A percentile compares a stretch with the other conserved stretches of the same genome.
phyloP scores from a whole-genome alignment of 2,329 filamentous ascomycete species.

The Xylaria sp. region DNA sequence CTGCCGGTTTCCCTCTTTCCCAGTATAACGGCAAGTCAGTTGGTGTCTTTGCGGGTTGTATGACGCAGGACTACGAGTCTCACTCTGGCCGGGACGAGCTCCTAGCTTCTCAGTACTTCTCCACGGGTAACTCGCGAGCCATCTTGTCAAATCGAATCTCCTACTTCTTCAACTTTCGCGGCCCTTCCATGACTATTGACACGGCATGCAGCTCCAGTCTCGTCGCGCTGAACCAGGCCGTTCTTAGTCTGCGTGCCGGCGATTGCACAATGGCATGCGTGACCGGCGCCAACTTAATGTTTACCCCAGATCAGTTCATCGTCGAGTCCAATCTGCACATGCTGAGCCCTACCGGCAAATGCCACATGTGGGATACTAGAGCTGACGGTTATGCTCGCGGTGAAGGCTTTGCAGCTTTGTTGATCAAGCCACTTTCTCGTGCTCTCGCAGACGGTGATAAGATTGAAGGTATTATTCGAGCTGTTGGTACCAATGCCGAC shows the following conservation, averaged over 20 bases:
- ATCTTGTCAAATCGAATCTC: conserved; percentile 55
- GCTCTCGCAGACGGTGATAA: conserved; percentile 62
- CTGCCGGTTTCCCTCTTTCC: conserved; percentile 46
- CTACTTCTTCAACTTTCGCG: conserved; percentile 55
- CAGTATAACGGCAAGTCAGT: conserved; percentile 46
- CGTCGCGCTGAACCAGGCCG: conserved; percentile 53
- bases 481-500: conserved; percentile 61
- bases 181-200: conserved; percentile 55
- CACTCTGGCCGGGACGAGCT: conserved; percentile 49
- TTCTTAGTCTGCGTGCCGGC: conserved; percentile 54
- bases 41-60: conserved; percentile 50
- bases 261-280: conserved; percentile 57
- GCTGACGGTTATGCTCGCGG: conserved; percentile 69
- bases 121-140: conserved; percentile 50
- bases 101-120: conserved; percentile 47
- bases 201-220: conserved; percentile 56
- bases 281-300: conserved; percentile 57
- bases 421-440: conserved; percentile 62
- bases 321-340: conserved; percentile 57
- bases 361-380: conserved; percentile 60
- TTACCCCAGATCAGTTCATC: conserved; percentile 57
- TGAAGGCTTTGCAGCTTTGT: conserved; percentile 62
- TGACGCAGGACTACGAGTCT: conserved; percentile 50
- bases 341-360: conserved; percentile 58
- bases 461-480: conserved; percentile 60